phyloP scores from a whole-genome alignment of 2,329 filamentous ascomycete genomes.

The Colletotrichum filicis region DNA sequence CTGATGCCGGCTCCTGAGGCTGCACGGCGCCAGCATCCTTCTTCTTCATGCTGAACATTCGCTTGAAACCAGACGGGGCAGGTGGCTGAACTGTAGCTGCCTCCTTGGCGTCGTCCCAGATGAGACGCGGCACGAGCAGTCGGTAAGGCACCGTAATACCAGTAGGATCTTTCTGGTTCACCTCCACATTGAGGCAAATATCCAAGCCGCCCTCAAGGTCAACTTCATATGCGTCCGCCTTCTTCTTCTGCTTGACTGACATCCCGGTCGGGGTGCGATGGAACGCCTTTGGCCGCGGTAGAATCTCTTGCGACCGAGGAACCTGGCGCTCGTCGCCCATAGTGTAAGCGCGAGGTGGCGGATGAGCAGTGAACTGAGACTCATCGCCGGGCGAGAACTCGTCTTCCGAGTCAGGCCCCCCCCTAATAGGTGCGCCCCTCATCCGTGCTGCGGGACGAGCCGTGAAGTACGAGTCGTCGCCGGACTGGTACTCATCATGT shows the following conservation, averaged over 20 bases:
- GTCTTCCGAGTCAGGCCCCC: conserved; percentile 2
- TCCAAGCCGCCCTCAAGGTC: conserved; percentile 87
- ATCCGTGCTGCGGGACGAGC: conserved; percentile 45
- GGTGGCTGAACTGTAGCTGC: conserved; percentile 36
- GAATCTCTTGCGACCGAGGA: conserved; percentile 27
- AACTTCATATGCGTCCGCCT: conserved; percentile 67
- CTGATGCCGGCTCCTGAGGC: conserved; percentile 7
- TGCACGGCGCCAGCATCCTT: conserved; percentile 5
- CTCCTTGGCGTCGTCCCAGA: conserved; percentile 58
- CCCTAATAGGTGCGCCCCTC: conserved; percentile 28
- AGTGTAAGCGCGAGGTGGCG: conserved; percentile 39
- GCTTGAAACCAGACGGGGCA: conserved; percentile 53
- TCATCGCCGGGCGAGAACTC: conserved; percentile 25
- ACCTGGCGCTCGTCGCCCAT: conserved; percentile 39
- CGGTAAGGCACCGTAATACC: conserved; percentile 91
- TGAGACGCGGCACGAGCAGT: conserved; percentile 83
- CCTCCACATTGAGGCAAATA: conserved; percentile 88
- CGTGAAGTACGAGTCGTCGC: conserved; percentile 69
- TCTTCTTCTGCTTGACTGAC: conserved; percentile 69
- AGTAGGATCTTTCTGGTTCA: conserved; percentile 84
- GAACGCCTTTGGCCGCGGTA: conserved; percentile 55
- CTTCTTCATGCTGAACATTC: conserved; percentile 57
- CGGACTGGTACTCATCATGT: conserved; percentile 61
- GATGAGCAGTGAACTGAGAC: conserved; percentile 22
- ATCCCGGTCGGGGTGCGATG: conserved; percentile 78